Evolutionary conservation across 2,329 filamentous ascomycete genomes (phyloP), one percentile per base, ranked within the genome.

Genomic region (Lecanoromycetidae sp.): DNA sequence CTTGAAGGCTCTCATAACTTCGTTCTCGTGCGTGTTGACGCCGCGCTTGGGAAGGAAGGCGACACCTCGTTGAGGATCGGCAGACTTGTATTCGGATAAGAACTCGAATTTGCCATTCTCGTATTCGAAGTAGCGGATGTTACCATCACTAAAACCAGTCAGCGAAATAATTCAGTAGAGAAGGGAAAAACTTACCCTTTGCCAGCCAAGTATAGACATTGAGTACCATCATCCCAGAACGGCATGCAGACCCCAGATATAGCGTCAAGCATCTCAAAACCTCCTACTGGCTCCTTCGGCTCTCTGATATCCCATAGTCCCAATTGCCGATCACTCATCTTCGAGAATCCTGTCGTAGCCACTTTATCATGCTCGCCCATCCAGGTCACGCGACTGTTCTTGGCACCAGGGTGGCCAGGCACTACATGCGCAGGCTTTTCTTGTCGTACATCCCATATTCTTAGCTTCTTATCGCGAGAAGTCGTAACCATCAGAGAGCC

Each of bases 21-120:
- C 91, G 63, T 96, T 96, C 56, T 96, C 91, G 66, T 95, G 88
- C 40, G 93, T 83, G 63, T 95, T 94, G 58, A 98, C 84, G 54
- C 90, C 91, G 54, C 91, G 85, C 68, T 94, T 90, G 44, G 91
- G 91, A 62, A 96, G 68, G 66, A 98, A 96, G 27, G 87, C 91
- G 58, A 98, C 76, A 58, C 91, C 91, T 62, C 91, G 80, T 69
- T 98, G 91, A 26, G 91, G 90, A 55, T 98, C 91, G 32, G 74
- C 71, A n/a, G 91, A 96, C 69, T 95, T 94, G 75, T 96, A 91
- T 65, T 96, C 90, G 54, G 87, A 93, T 46, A 98, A 71, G 66
- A 85, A 94, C 67, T 98, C 90, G 62, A 98, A 95, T 67, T 95
- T 95, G 74, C 96, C 90, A 68, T 96, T 94, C 63, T 93, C 85